Percentiles rank a stretch among this genome's conserved stretches.
phyloP scores from a whole-genome alignment of 306 rosid species.

The Hippophae gyantsensis region DNA sequence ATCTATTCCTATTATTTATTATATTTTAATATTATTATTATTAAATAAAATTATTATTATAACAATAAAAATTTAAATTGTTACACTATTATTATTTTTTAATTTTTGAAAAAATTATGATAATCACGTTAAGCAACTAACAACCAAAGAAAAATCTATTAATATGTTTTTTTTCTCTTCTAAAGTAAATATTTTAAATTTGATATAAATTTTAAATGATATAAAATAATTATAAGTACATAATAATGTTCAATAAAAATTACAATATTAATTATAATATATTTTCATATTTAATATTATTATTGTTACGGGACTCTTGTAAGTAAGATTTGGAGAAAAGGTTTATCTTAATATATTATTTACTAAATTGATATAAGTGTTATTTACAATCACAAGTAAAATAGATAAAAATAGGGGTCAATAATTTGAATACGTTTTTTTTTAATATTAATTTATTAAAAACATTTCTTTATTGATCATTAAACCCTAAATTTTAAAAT shows the following conservation, averaged over 20 bases:
- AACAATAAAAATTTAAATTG: no score
- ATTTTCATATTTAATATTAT: background rate
- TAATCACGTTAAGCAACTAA: conserved; percentile 17
- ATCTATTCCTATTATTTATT: no score
- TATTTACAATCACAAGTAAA: background rate
- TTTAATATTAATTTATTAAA: no score
- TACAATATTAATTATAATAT: no score
- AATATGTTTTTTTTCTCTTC: background rate
- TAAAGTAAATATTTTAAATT: background rate
- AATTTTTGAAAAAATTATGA: background rate
- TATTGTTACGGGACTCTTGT: conserved; percentile 4
- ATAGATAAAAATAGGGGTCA: background rate
- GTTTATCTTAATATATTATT: conserved; percentile 17
- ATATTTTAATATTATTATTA: no score
- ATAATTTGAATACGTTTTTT: background rate
- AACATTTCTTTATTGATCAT: no score
- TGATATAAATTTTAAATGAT: no score
- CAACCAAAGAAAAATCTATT: conserved; percentile 2
- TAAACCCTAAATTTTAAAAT: no score
- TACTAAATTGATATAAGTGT: conserved; percentile 1
- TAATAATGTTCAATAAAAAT: no score
- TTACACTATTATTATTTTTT: no score
- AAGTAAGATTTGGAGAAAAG: conserved; percentile 47
- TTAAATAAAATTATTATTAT: no score
- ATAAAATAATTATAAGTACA: no score